Percentiles rank a stretch among this genome's conserved stretches.
phyloP scores from a whole-genome alignment of 345 rosid species.

The Balakata baccata region DNA sequence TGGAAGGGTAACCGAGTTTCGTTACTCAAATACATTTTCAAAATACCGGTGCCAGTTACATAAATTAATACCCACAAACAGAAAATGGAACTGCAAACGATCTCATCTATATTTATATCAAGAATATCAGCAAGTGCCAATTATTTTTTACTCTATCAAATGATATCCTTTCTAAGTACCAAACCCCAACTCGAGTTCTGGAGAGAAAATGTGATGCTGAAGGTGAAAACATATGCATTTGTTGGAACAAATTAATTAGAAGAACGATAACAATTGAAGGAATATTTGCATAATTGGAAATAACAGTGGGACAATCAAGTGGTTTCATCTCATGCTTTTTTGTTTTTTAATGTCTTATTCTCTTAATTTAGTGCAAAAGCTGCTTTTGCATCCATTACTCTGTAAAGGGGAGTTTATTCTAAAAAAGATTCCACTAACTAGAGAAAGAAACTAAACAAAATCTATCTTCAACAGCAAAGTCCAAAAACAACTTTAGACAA shows the following conservation, averaged over 20 bases:
- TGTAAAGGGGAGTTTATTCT: constrained; percentile 12
- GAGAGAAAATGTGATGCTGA: neutral
- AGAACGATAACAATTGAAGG: neutral
- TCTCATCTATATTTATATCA: neutral
- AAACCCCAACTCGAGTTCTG: neutral
- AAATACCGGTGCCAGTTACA: neutral
- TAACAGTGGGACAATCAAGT: neutral
- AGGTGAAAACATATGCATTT: neutral
- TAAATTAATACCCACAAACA: neutral
- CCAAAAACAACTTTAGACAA: constrained; percentile 1
- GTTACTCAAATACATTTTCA: neutral
- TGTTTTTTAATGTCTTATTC: constrained; percentile 5
- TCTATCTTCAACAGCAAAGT: neutral
- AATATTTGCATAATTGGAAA: neutral
- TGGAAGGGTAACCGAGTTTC: neutral
- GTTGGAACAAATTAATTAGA: neutral
- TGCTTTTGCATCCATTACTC: constrained; percentile 13
- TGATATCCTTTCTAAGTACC: neutral
- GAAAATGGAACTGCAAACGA: neutral
- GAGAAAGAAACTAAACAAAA: neutral
- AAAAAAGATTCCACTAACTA: constrained; percentile 11
- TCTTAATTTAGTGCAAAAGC: constrained; percentile 5
- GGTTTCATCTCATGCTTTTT: constrained; percentile 13
- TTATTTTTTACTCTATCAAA: neutral
- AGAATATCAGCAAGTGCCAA: neutral